phyloP scores from a whole-genome alignment of 805 yeast species.

The Millerago galiae region DNA sequence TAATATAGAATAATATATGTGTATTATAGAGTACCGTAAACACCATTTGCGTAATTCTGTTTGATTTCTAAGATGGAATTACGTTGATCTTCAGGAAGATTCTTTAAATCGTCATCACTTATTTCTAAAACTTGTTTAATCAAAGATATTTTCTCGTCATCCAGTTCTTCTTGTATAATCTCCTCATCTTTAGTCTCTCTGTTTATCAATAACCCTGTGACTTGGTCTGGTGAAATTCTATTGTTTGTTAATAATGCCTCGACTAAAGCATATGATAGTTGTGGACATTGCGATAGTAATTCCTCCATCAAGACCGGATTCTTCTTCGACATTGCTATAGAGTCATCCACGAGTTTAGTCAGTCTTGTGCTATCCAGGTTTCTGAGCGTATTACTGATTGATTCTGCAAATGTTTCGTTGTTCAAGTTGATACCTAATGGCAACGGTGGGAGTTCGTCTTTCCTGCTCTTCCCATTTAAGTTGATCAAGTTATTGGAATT shows the following conservation, averaged over 20 bases:
- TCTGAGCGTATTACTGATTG: constrained; percentile 40
- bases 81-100: constrained; percentile 46
- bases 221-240: constrained; percentile 3
- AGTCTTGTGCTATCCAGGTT: constrained; percentile 43
- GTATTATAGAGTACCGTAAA: constrained; percentile 18
- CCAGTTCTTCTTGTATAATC: constrained; percentile 15
- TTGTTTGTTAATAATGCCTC: constrained; percentile 48
- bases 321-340: constrained; percentile 49
- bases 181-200: neutral
- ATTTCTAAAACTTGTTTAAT: constrained; percentile 47
- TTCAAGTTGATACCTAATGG: constrained; percentile 47
- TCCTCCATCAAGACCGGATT: constrained; percentile 54
- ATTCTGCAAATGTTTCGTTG: constrained; percentile 25
- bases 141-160: constrained; percentile 36
- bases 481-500: constrained; percentile 3
- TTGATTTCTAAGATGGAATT: constrained; percentile 21
- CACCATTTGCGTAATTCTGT: constrained; percentile 23
- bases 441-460: constrained; percentile 37
- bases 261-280: constrained; percentile 74
- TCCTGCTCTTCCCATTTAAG: constrained; percentile 8
- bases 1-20: neutral
- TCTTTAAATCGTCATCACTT: constrained; percentile 43
- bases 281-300: constrained; percentile 68
- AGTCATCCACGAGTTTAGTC: constrained; percentile 44
- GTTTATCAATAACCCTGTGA: constrained; percentile 34